Base-by-base conservation (phyloP, 352 stramenopile species). In the Globisporangium yorkense region DNA sequence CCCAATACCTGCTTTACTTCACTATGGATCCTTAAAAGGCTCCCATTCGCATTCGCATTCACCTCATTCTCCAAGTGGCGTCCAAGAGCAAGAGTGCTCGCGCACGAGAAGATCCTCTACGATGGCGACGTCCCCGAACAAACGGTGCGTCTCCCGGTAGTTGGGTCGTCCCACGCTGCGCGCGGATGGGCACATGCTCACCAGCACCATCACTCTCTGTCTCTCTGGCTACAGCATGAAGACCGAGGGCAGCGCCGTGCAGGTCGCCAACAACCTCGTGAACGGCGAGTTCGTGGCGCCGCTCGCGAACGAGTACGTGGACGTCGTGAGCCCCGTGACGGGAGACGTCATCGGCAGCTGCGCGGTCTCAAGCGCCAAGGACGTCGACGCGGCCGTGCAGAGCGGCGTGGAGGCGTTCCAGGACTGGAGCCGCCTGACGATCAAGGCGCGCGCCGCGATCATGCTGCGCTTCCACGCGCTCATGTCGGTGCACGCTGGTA, bases 401-500 rank as follows among this genome's bases (percentile, higher is more conserved):
- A 67, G 66, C 5, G 95, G 82, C 37, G 70, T 89, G 50, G 67
- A 69, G 9, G 95, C 96, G n/a, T 97, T 98, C 54, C 62, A 68
- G 2, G 59, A 74, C 33, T 99, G 96, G 96, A 93, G 80, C 41
- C 68, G 67, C 3, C 71, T 96, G 40, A 99, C 96, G 0, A 82
- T 97, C 61, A 99, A 99, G 76, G 71, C 91, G 7, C 89, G 97
- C 33, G 92, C 96, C 2, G 88, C 77, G n/a, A 86, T 97, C 51
- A 98, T 99, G 94, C 84, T 98, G 65, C 89, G 96, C 66, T 98
- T 99, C 61, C 96, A 99, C 68, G 65, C 93, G 27, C 74, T 99
- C 4, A 84, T 99, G 51, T 55, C 78, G 27, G 51, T 89, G 54
- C 77, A 99, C 67, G 77, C 94, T n/a, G 64, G 75, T 85, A 27